These are phyloP conservation scores for Karstenula rhodostoma DNA, from an alignment of 2,329 filamentous ascomycete genomes.

Conservation along the genomic window DNA sequence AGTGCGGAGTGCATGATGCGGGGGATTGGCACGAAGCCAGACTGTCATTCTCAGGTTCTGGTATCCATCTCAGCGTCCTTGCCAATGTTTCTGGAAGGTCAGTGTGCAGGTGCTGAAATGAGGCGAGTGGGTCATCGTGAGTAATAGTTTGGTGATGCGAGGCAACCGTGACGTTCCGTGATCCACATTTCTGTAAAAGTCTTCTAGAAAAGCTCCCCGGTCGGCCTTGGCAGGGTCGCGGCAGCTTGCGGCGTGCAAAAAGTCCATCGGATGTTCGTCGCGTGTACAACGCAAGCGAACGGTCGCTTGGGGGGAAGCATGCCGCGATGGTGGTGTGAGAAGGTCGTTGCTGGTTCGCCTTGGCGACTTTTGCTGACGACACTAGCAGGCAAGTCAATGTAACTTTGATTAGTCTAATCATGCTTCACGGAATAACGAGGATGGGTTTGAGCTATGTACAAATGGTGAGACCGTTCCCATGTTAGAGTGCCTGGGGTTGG, in stretches of 20 bases:
- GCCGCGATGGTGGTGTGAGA: neutral
- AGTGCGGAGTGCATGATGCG: conserved; percentile 36
- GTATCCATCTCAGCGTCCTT: conserved; percentile 30
- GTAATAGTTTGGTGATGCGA: conserved; percentile 36
- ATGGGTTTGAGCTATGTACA: no score
- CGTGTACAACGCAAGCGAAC: neutral
- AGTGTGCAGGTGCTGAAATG: conserved; percentile 26
- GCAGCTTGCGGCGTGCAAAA: neutral
- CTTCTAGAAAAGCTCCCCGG: conserved; percentile 36
- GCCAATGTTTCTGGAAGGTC: conserved; percentile 19
- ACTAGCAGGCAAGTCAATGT: neutral
- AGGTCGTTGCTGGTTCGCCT: neutral
- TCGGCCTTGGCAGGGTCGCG: conserved; percentile 21
- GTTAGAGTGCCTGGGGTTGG: no score
- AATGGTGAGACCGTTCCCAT: no score
- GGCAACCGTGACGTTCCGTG: conserved; percentile 27
- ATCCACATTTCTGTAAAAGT: conserved; percentile 45
- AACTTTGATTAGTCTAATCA: no score
- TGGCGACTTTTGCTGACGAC: neutral
- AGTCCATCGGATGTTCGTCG: neutral
- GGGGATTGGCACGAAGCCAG: conserved; percentile 21
- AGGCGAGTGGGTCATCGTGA: conserved; percentile 37
- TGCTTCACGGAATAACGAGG: neutral
- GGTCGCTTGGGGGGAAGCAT: neutral
- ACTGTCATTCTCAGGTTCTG: neutral